Evolutionary conservation across 768 basidiomycete genomes (phyloP).

Genomic region (Lactifluus hygrophoroides): DNA sequence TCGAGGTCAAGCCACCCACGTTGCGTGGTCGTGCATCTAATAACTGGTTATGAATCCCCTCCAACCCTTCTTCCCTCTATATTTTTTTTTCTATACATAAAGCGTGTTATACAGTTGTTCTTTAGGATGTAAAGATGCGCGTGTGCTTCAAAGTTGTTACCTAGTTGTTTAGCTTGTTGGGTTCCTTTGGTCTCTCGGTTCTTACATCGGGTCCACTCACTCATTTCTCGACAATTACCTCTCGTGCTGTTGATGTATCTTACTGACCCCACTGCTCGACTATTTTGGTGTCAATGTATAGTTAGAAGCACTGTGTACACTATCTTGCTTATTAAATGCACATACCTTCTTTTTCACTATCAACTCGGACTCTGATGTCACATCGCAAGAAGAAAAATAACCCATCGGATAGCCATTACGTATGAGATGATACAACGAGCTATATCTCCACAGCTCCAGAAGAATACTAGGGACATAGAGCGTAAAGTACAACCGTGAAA

Average conservation of each 20-base stretch:
- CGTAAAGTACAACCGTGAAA: conserved; percentile 10
- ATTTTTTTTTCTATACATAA: background rate
- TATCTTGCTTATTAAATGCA: conserved; percentile 5
- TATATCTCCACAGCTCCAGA: background rate
- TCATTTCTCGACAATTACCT: background rate
- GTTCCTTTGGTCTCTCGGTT: background rate
- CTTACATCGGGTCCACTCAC: background rate
- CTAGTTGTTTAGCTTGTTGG: background rate
- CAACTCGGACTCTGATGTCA: too few species aligned
- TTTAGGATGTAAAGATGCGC: background rate
- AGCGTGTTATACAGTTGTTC: background rate
- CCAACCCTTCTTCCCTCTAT: background rate
- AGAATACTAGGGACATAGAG: background rate
- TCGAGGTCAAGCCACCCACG: conserved; percentile 8
- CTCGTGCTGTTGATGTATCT: background rate
- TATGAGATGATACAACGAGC: conserved; percentile 13
- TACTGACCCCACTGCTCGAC: background rate
- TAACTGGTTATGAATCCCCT: conserved; percentile 9
- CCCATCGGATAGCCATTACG: conserved; percentile 12
- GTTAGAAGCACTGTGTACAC: conserved; percentile 6
- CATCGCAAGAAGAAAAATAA: background rate
- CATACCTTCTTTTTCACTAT: too few species aligned
- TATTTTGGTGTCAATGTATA: conserved; percentile 6
- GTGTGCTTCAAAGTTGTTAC: background rate
- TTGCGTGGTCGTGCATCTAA: conserved; percentile 4